Evolutionary conservation across 148 eudicot species (phyloP).

Genomic region (Salicornia ramosissima): DNA sequence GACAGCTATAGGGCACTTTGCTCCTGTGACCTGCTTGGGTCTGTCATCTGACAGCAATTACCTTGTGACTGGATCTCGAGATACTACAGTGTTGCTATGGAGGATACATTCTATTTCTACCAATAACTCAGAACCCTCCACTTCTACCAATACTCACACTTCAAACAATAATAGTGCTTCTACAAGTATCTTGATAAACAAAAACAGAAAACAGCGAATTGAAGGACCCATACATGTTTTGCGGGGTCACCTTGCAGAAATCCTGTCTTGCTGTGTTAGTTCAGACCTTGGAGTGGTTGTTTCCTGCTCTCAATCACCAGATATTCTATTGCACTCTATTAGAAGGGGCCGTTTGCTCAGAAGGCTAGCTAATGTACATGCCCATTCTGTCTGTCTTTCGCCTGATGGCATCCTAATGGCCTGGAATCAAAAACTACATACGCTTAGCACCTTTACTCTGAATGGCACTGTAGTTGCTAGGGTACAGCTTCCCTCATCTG

Average conservation of each 20-base stretch:
- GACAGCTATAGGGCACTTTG: slow-evolving; percentile 85
- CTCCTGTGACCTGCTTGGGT: slow-evolving; percentile 92
- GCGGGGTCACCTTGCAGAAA: slow-evolving; percentile 84
- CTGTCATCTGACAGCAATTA: slow-evolving; percentile 76
- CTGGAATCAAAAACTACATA: slow-evolving; percentile 62
- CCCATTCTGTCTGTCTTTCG: slow-evolving; percentile 70
- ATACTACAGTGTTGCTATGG: slow-evolving; percentile 81
- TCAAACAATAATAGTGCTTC: slow-evolving; percentile 44
- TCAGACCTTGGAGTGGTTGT: slow-evolving; percentile 87
- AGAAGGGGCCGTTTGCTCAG: slow-evolving; percentile 79
- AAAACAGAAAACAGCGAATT: slow-evolving; percentile 52
- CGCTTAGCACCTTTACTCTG: slow-evolving; percentile 68
- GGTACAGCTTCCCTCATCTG: slow-evolving; percentile 56
- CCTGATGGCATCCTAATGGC: slow-evolving; percentile 69
- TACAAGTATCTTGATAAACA: slow-evolving; percentile 46
- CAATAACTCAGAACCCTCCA: slow-evolving; percentile 44
- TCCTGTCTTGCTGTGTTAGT: slow-evolving; percentile 73
- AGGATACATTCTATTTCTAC: slow-evolving; percentile 52
- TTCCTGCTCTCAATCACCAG: slow-evolving; percentile 78
- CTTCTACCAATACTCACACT: slow-evolving; percentile 45
- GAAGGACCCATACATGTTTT: slow-evolving; percentile 95
- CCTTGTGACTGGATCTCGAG: slow-evolving; percentile 90
- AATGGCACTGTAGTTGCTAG: slow-evolving; percentile 65
- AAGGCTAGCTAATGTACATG: slow-evolving; percentile 70
- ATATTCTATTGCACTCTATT: slow-evolving; percentile 66